Evolutionary conservation across 805 yeast genomes (phyloP), one percentile per base, ranked within the genome.

Genomic region (Teunomyces panamensis): DNA sequence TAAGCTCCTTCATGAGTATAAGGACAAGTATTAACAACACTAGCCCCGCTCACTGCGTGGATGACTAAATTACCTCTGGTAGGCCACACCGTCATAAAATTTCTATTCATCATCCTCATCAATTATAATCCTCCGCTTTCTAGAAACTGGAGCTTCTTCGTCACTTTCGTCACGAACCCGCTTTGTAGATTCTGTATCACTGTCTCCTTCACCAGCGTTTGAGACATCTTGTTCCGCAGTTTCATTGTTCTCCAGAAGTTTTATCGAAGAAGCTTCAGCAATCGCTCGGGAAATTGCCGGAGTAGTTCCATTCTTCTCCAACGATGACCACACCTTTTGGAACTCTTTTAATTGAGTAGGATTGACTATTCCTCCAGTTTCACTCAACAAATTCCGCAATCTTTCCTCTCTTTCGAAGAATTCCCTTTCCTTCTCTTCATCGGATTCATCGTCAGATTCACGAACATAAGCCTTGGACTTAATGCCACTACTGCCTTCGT

Each of bases 1-100:
- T 89, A 10, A 87, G 96, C n/a, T 84, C 96, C 0, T 67, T 78
- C 14, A 91, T 86, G 72, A 87, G 95, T 1, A 73, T 89, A 3
- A 50, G 74, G 11, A 69, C 74, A 33, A 70, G 82, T 24, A 30
- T 75, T 10, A 60, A 64, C 8, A 53, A 49, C 33, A 71, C 64
- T 8, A 68, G 65, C 9, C 77, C 66, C 16, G 79, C 72, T 26
- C 85, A 82, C 52, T 84, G 89, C 63, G 71, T 68, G 35, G 65
- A 54, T 24, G 72, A 66, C 47, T 63, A 58, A 48, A 17, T 26
- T 9, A 9, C 30, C 27, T 28, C 26, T 45, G 29, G 43, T 30
- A 37, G 43, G 32, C 26, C 34, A 13, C 34, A 20, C 17, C 34
- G 34, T 37, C 30, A 20, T 6, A 8, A 10, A 11, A 11, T 27